Conservation (phyloP, 495 filamentous ascomycete species). For the Annulohypoxylon stygium region DNA sequence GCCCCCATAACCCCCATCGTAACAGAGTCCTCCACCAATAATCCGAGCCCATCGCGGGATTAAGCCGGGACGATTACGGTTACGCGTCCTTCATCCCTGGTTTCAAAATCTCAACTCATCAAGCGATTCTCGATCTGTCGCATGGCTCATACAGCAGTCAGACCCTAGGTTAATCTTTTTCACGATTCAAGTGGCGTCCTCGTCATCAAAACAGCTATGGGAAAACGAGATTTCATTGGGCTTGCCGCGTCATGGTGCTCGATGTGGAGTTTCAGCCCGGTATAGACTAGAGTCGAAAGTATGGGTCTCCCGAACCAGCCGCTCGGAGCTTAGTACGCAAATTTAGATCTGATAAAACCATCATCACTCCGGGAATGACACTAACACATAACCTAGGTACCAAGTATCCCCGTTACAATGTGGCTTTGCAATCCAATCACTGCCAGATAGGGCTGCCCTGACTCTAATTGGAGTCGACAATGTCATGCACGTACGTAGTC, state of each 20-base stretch:
- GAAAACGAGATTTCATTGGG: constrained; percentile 7
- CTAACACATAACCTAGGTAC: neutral
- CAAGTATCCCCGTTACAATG: neutral
- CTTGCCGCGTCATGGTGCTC: constrained; percentile 14
- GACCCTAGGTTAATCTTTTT: constrained; percentile 2
- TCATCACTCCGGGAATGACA: constrained; percentile 6
- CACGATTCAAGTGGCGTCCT: neutral
- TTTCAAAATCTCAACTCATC: constrained; percentile 15
- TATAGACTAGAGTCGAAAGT: neutral
- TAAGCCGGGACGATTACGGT: constrained; percentile 17
- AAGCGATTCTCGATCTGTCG: constrained; percentile 1
- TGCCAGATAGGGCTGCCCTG: neutral
- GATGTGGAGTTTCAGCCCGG: constrained; percentile 21
- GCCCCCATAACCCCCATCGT: neutral
- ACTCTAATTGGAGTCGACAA: neutral
- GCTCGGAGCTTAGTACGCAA: neutral
- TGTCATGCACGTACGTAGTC: constrained; percentile 16
- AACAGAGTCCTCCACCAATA: neutral
- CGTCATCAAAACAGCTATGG: constrained; percentile 15
- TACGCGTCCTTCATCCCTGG: constrained; percentile 17
- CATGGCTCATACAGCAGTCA: neutral
- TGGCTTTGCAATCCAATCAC: constrained; percentile 10
- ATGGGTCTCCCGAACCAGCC: constrained; percentile 9
- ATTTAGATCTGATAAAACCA: constrained; percentile 8
- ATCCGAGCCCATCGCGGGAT: constrained; percentile 4